phyloP scores from a whole-genome alignment of 176 grass and related monocot species.

The Phoenix dactylifera region DNA sequence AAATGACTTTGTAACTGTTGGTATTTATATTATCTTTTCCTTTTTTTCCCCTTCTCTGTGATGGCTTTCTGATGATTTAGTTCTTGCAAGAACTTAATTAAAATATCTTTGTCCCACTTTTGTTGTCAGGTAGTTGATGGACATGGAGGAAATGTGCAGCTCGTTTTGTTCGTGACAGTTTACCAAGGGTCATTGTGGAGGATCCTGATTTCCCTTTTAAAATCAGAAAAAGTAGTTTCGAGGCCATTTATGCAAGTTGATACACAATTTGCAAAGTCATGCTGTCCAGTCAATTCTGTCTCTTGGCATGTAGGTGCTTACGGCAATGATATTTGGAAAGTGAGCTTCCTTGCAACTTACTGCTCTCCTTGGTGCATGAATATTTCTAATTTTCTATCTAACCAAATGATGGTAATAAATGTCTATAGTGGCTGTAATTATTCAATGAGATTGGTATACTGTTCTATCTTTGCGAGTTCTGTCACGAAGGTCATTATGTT shows the following conservation, averaged over 20 bases:
- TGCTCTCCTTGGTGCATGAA: background rate
- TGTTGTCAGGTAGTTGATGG: conserved; percentile 76
- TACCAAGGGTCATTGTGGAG: conserved; percentile 71
- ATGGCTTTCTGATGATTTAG: background rate
- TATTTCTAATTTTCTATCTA: too few species aligned
- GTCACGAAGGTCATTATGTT: too few species aligned
- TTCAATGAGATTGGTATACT: too few species aligned
- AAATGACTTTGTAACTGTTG: too few species aligned
- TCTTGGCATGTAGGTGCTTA: conserved; percentile 71
- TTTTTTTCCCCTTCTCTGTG: too few species aligned
- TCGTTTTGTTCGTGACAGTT: conserved; percentile 79
- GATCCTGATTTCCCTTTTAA: conserved; percentile 91
- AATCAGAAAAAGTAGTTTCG: conserved; percentile 56
- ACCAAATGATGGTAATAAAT: too few species aligned
- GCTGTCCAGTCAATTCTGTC: conserved; percentile 32
- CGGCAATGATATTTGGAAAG: conserved; percentile 91
- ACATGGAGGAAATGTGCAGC: conserved; percentile 86
- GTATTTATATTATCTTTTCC: too few species aligned
- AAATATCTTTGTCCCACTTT: too few species aligned
- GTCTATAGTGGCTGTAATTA: too few species aligned
- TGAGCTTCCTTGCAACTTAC: background rate
- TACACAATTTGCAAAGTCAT: conserved; percentile 62
- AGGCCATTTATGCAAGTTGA: conserved; percentile 83
- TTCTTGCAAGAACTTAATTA: too few species aligned
- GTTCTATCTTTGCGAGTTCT: too few species aligned